Conservation (phyloP, 352 stramenopile genomes). For the Phytophthora constricta region DNA sequence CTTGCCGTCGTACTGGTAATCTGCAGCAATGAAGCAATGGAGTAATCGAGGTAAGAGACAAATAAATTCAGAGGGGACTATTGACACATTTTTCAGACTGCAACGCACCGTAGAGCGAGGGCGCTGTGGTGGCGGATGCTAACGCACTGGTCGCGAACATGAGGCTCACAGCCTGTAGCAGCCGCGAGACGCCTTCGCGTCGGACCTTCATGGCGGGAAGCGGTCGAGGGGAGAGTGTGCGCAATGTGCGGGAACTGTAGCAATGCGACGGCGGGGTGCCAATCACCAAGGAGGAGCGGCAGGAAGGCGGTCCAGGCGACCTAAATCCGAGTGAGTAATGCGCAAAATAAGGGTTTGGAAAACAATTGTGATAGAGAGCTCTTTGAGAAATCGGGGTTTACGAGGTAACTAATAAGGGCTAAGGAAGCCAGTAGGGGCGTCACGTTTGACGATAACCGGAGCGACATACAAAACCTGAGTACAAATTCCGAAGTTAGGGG, state of each 20-base stretch:
- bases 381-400: not conserved
- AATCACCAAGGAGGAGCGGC: not conserved
- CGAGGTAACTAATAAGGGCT: not conserved
- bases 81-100: not conserved
- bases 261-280: conserved; percentile 19
- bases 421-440: not conserved
- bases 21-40: conserved; percentile 27
- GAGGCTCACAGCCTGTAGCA: conserved; percentile 25
- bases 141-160: conserved; percentile 29
- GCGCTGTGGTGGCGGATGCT: conserved; percentile 34
- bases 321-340: not conserved
- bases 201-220: conserved; percentile 41
- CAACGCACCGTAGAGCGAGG: conserved; percentile 61
- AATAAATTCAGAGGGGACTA: conserved; percentile 3
- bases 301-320: not conserved
- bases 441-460: not conserved
- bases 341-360: not conserved
- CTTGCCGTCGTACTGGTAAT: conserved; percentile 76
- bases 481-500: not conserved
- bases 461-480: not conserved
- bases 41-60: conserved; percentile 11
- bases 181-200: conserved; percentile 22
- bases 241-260: conserved; percentile 20
- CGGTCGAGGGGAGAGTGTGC: conserved; percentile 10
- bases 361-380: not conserved